Base-by-base conservation (phyloP, 306 rosid genomes). In the Quercus berberidifolia region DNA sequence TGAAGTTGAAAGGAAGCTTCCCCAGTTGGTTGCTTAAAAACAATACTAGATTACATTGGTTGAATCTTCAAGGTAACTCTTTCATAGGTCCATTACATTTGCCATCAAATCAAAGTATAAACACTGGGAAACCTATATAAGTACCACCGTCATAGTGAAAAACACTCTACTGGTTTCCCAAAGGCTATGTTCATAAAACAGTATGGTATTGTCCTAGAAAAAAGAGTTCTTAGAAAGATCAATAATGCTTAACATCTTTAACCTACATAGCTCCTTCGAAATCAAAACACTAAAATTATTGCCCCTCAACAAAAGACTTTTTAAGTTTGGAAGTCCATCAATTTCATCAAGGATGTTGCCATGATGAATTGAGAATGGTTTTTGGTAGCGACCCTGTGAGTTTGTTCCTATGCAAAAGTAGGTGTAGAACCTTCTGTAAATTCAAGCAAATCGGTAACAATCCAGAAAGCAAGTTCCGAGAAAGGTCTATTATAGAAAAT, bases 1-100 rank as follows among this genome's bases (percentile, higher is more conserved):
- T 28, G 30, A 28, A 28, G 30, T 28, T 28, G 30, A 28, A 28
- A 28, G 30, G 30, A 28, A 28, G 19, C 43, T 70, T 85, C 18
- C 83, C 85, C 8, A 31, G 1, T 54, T 83, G 83, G 83, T 10
- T 79, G 76, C 8, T 84, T 7, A 58, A 78, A 10, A 83, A 81
- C n/a, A 81, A 81, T 76, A 46, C 73, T 26, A 14, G 63, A 70
- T 68, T 83, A n/a, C 6, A 76, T 38, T 18, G 3, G 21, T 25
- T 81, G 4, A n/a, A 20, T 70, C 74, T 71, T 26, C 43, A 20
- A 4, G 23, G 35, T 7, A 81, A 81, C 58, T 30, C 11, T 31
- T 23, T 81, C 55, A 41, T 46, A 10, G 72, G 73, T 69, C n/a
- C 13, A 63, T 73, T 81, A 58, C 56, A 43, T 55, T 20, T 70